phyloP scores from a whole-genome alignment of 305 asterid genomes.

The Ajuga reptans region DNA sequence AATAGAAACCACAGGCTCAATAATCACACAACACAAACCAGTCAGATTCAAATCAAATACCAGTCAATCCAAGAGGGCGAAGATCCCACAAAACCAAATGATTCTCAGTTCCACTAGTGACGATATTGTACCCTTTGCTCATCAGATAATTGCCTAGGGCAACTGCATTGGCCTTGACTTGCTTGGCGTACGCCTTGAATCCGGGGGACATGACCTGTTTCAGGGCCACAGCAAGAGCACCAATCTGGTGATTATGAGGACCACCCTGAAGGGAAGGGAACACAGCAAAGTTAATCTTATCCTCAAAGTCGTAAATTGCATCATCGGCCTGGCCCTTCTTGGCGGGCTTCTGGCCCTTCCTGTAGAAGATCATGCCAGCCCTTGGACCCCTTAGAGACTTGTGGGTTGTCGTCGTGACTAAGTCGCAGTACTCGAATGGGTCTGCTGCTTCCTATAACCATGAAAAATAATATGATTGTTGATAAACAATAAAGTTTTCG shows the following conservation, averaged over 20 bases:
- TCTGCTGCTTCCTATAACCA: conserved; percentile 66
- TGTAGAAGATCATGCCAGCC: conserved; percentile 95
- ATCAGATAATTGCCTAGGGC: conserved; percentile 78
- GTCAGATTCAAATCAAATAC: conserved; percentile 28
- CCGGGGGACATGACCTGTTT: conserved; percentile 85
- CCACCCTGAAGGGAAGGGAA: conserved; percentile 98
- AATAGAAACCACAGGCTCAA: neutral
- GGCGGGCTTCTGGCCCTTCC: conserved; percentile 93
- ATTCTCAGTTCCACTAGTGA: conserved; percentile 90
- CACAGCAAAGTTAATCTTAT: conserved; percentile 91
- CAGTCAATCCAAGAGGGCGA: conserved; percentile 95
- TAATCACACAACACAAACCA: neutral
- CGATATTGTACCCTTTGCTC: conserved; percentile 80
- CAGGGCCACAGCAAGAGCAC: conserved; percentile 93
- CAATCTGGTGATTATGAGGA: conserved; percentile 96
- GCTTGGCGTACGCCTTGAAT: conserved; percentile 86
- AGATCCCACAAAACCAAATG: conserved; percentile 97
- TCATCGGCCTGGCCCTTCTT: conserved; percentile 90
- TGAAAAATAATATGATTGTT: neutral
- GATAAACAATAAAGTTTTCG: neutral
- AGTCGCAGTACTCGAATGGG: conserved; percentile 84
- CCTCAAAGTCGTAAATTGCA: conserved; percentile 87
- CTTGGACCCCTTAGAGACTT: conserved; percentile 94
- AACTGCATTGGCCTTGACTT: conserved; percentile 85
- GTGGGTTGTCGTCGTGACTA: conserved; percentile 93